Base-by-base conservation (phyloP, 257 asterid genomes). In the Hygrophila difformis region DNA sequence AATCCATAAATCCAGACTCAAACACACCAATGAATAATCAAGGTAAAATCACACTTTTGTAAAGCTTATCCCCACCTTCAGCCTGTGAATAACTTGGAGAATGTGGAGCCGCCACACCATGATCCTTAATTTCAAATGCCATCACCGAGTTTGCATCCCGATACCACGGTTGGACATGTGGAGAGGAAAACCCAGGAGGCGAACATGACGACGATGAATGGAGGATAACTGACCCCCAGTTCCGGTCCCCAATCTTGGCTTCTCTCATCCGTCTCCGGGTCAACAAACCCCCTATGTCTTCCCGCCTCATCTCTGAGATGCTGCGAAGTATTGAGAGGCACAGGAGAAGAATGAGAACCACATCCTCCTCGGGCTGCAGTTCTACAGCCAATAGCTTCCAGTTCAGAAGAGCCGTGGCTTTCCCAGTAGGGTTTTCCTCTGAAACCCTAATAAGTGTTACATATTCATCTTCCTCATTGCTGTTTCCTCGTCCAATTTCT, bases 321-420 rank as follows among this genome's bases (percentile, higher is more conserved):
- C 87, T 84, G 53, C 95, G 54, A 13, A 77, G 56, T 26, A 81
- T 61, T 5, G 76, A 68, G 3, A 75, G 48, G 81, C 95, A 69
- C 12, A 76, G 38, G 31, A 88, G 93, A 49, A 88, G 89, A 12
- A 74, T 75, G 3, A 78, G 36, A 11, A 81, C 93, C 4, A 81
- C 79, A 70, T 84, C 97, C 69, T 88, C 97, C 69, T 84, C 97
- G 0, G 95, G 94, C 40, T 62, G 37, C 6, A 84, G 41, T 36
- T 88, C 97, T 39, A 79, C 69, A 15, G 57, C 66, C 11, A 68
- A 64, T 5, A 78, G 69, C 78, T 73, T 84, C 97, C 97, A 88
- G 78, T 88, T 84, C 18, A 88, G 22, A 15, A 88, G 87, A 12
- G 91, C 95, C 0, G 97, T 84, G 39, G 97, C 97, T 70, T 75